Conservation (phyloP, 129 eudicot genomes). For the Helianthus annuus region HanXRQr2.0-SUNRISE NC_035444.2:157991561-157992060, state of each 20-base stretch:
- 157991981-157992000: constrained; percentile 88
- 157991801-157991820: constrained; percentile 76
- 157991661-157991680: no score
- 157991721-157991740: background rate
- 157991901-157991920: constrained; percentile 92
- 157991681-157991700: background rate
- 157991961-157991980: constrained; percentile 98
- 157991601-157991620: background rate
- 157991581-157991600: background rate
- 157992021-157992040: constrained; percentile 97
- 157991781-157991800: constrained; percentile 11
- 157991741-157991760: background rate
- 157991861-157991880: constrained; percentile 88
- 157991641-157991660: background rate
- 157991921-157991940: constrained; percentile 96
- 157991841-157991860: constrained; percentile 80
- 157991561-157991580: background rate
- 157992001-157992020: constrained; percentile 93
- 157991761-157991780: background rate
- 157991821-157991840: constrained; percentile 89
- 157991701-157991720: background rate
- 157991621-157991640: background rate
- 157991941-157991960: constrained; percentile 90
- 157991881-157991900: constrained; percentile 94
- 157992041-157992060: constrained; percentile 98